Evolutionary conservation across 148 eudicot genomes (phyloP).

Genomic region (Chenopodium album): DNA sequence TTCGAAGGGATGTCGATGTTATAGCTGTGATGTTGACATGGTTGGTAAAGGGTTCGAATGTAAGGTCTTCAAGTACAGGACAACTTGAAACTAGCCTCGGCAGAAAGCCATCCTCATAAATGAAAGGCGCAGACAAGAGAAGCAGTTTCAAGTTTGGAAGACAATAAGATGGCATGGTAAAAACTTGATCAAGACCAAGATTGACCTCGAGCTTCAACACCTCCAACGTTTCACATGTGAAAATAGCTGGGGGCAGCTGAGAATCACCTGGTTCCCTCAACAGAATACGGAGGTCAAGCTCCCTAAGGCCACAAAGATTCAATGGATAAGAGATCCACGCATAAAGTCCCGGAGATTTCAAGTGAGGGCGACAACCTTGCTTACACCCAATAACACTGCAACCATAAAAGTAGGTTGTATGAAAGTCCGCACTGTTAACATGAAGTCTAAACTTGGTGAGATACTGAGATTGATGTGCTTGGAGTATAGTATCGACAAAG

Average conservation of each 20-base stretch:
- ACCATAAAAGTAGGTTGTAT: neutral
- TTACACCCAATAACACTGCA: neutral
- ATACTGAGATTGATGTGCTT: neutral
- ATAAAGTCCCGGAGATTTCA: neutral
- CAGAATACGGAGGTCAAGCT: neutral
- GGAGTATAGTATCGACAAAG: neutral
- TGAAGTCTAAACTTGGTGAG: neutral
- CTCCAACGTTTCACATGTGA: neutral
- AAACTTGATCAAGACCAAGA: too few relatives aligned
- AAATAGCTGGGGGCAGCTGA: neutral
- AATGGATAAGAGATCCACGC: neutral
- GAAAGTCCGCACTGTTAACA: neutral
- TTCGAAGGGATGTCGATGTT: too few relatives aligned
- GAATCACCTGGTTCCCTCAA: neutral
- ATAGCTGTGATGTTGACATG: neutral
- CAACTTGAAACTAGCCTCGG: conserved; percentile 21
- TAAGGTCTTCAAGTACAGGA: conserved; percentile 28
- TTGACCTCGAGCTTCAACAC: neutral
- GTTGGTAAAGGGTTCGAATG: neutral
- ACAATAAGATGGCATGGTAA: too few relatives aligned
- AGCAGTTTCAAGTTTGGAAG: conserved; percentile 7
- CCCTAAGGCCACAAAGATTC: neutral
- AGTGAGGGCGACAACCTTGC: neutral
- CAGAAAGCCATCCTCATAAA: conserved; percentile 9
- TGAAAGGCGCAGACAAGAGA: neutral